These are phyloP conservation scores for Elaeagnus macrophylla DNA, from an alignment of 306 rosid genomes.

Conservation along the genomic window DNA sequence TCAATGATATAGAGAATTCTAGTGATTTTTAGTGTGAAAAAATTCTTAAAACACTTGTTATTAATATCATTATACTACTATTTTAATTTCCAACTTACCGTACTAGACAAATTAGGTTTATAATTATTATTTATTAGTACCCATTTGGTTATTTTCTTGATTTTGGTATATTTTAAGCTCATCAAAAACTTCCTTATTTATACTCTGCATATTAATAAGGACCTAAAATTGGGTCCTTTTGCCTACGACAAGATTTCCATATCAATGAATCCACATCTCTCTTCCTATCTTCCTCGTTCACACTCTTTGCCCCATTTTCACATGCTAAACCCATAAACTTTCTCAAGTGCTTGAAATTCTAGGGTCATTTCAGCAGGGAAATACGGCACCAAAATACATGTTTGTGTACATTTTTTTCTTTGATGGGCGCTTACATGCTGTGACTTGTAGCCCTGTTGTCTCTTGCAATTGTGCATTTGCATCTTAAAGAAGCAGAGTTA, in stretches of 20 bases:
- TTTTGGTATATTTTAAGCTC: slow-evolving; percentile 33
- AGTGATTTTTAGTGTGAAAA: no score
- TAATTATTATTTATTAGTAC: slow-evolving; percentile 19
- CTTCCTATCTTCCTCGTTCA: slow-evolving; percentile 33
- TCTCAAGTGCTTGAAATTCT: slow-evolving; percentile 68
- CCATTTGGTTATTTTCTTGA: slow-evolving; percentile 21
- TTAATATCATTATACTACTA: no score
- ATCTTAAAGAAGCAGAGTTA: slow-evolving; percentile 14
- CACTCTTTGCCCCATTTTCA: slow-evolving; percentile 49
- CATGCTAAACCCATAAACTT: slow-evolving; percentile 68
- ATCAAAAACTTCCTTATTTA: slow-evolving; percentile 28
- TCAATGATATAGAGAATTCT: no score
- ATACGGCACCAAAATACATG: slow-evolving; percentile 53
- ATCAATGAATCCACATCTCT: slow-evolving; percentile 55
- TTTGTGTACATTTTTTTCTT: slow-evolving; percentile 59
- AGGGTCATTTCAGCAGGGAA: slow-evolving; percentile 47
- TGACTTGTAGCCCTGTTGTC: not conserved
- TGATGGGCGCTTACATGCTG: slow-evolving; percentile 84
- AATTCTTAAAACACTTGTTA: no score
- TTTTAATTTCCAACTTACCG: slow-evolving; percentile 39
- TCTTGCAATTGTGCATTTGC: slow-evolving; percentile 36
- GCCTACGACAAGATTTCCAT: slow-evolving; percentile 80
- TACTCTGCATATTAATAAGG: slow-evolving; percentile 67
- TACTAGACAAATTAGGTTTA: slow-evolving; percentile 26
- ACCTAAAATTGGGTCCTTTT: slow-evolving; percentile 61